Conservation (phyloP, 1,284 basidiomycete species). For the Ganoderma lingzhi region DNA sequence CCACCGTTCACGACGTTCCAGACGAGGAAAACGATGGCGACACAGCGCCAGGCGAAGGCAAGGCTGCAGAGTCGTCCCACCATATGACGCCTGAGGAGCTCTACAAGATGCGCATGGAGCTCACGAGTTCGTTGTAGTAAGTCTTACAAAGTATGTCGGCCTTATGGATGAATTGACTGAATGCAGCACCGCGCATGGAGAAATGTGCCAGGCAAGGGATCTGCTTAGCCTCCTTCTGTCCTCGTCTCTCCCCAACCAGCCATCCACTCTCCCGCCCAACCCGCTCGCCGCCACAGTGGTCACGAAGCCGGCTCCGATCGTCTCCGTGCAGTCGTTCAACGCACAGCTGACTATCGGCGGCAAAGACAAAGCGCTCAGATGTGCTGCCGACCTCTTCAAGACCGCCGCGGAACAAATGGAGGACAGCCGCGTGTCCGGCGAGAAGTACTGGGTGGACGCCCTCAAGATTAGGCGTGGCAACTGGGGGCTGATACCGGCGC, state of each 20-base stretch:
- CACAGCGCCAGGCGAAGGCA: constrained; percentile 33
- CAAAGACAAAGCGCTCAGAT: constrained; percentile 79
- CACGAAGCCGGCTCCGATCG: constrained; percentile 65
- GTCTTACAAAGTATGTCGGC: constrained; percentile 35
- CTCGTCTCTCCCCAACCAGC: constrained; percentile 26
- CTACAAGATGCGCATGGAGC: constrained; percentile 72
- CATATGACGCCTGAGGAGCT: constrained; percentile 79
- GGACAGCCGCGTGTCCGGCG: constrained; percentile 61
- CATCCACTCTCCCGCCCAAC: constrained; percentile 43
- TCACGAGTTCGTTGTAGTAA: constrained; percentile 76
- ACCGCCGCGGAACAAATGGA: constrained; percentile 74
- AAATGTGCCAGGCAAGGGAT: constrained; percentile 79
- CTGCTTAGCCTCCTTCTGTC: constrained; percentile 58
- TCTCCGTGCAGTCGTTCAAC: constrained; percentile 78
- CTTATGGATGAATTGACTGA: constrained; percentile 34
- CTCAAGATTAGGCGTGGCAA: constrained; percentile 76
- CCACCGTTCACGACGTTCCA: constrained; percentile 30
- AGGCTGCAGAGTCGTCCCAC: constrained; percentile 42
- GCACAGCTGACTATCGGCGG: constrained; percentile 76
- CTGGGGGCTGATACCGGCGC: constrained; percentile 81
- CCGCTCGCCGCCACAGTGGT: constrained; percentile 70
- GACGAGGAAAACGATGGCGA: constrained; percentile 42
- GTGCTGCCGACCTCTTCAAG: constrained; percentile 75
- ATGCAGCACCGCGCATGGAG: constrained; percentile 72
- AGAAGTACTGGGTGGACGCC: constrained; percentile 82